These are phyloP conservation scores for Candida germanica DNA, from an alignment of 805 yeast species.

Conservation along the genomic window DNA sequence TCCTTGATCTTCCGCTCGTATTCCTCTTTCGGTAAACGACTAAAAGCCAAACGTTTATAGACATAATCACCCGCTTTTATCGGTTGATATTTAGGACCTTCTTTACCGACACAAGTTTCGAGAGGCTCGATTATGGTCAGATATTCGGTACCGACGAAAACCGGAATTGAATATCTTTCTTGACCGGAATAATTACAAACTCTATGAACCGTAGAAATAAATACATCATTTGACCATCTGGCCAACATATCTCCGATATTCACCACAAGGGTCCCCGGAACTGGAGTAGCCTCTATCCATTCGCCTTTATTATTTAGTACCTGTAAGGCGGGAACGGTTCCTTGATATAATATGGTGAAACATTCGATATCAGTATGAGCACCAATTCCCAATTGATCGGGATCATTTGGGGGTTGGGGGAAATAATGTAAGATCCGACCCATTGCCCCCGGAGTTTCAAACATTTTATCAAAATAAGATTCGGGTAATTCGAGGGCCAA, in stretches of 20 bases:
- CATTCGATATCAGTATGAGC: conserved; percentile 15
- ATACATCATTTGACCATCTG: conserved; percentile 14
- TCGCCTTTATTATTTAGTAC: conserved; percentile 11
- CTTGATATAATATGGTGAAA: conserved; percentile 13
- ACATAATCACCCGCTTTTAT: conserved; percentile 14
- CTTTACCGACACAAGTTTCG: conserved; percentile 9
- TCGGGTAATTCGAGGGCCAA: conserved; percentile 11
- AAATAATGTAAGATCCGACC: conserved; percentile 13
- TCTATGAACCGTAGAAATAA: conserved; percentile 14
- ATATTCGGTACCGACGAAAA: conserved; percentile 13
- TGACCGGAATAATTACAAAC: conserved; percentile 10
- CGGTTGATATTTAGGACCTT: conserved; percentile 12
- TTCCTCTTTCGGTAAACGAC: conserved; percentile 10
- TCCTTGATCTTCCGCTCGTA: conserved; percentile 11
- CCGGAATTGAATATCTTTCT: conserved; percentile 14
- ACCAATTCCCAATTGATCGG: conserved; percentile 11
- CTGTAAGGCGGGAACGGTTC: conserved; percentile 11
- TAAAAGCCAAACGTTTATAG: conserved; percentile 12
- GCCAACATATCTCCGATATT: conserved; percentile 15
- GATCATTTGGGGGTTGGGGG: conserved; percentile 7
- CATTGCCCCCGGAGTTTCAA: conserved; percentile 13
- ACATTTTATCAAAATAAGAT: conserved; percentile 9
- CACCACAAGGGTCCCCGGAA: conserved; percentile 11
- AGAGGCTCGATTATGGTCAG: conserved; percentile 12
- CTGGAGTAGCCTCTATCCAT: conserved; percentile 13